These are phyloP conservation scores for Eucalyptus pauciflora DNA, from an alignment of 345 rosid species.

Conservation along the genomic window DNA sequence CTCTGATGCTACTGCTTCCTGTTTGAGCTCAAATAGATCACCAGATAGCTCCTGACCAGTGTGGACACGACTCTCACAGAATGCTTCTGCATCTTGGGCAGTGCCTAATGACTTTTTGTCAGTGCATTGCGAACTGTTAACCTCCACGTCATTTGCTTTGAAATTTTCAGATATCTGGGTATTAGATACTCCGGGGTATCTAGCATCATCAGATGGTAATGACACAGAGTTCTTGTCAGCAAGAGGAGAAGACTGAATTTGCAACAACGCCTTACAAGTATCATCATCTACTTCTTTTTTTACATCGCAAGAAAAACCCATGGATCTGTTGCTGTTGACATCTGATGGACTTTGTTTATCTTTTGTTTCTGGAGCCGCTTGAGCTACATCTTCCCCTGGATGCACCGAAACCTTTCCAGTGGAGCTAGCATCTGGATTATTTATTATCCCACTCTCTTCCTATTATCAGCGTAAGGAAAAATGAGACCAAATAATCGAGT, in stretches of 20 bases:
- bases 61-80: conserved; percentile 15
- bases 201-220: conserved; percentile 9
- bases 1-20: conserved; percentile 21
- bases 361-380: conserved; percentile 12
- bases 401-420: conserved; percentile 19
- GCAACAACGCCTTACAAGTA: conserved; percentile 5
- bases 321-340: conserved; percentile 2
- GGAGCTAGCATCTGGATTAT: conserved; percentile 17
- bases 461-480: background rate
- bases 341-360: conserved; percentile 17
- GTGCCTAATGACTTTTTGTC: conserved; percentile 21
- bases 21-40: conserved; percentile 10
- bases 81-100: conserved; percentile 28
- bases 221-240: background rate
- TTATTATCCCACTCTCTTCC: conserved; percentile 23
- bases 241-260: conserved; percentile 10
- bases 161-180: conserved; percentile 17
- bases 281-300: conserved; percentile 25
- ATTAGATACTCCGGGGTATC: conserved; percentile 9
- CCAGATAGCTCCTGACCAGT: conserved; percentile 14
- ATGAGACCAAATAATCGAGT: background rate
- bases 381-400: conserved; percentile 8
- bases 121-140: conserved; percentile 17
- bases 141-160: conserved; percentile 9
- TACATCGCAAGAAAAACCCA: conserved; percentile 7